phyloP scores from a whole-genome alignment of 768 basidiomycete species.

The Lentinus brumalis region DNA sequence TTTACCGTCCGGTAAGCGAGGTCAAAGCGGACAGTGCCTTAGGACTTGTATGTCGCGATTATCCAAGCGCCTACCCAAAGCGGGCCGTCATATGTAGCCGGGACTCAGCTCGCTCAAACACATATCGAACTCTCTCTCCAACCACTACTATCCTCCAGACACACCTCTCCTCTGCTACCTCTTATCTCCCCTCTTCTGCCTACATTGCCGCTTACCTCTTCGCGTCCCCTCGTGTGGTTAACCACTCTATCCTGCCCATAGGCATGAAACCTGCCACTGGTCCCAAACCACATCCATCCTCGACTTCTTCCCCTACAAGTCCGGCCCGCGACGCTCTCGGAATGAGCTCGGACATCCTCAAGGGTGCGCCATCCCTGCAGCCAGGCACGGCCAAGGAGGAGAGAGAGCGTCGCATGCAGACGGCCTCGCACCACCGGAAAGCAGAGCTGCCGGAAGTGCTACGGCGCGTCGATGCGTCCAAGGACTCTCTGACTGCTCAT shows the following conservation, averaged over 20 bases:
- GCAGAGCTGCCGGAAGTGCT: neutral
- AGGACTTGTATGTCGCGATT: neutral
- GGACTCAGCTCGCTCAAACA: neutral
- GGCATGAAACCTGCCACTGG: neutral
- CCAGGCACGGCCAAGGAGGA: neutral
- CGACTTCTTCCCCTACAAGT: neutral
- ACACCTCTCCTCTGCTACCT: neutral
- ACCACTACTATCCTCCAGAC: neutral
- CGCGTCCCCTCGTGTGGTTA: neutral
- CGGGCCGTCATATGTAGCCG: neutral
- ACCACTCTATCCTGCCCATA: constrained; percentile 2
- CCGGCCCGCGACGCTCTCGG: neutral
- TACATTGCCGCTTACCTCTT: neutral
- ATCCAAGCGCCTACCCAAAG: neutral
- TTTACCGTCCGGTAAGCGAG: neutral
- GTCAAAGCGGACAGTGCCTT: neutral
- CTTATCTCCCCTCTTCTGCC: neutral
- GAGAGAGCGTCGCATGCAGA: neutral
- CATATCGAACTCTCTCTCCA: neutral
- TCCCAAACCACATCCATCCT: neutral
- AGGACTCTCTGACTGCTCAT: neutral
- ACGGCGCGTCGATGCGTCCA: neutral
- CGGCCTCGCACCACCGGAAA: neutral
- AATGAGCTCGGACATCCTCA: neutral
- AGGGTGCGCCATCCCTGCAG: neutral